Base-by-base conservation (phyloP, 257 asterid species). In the Echites panduratus region DNA sequence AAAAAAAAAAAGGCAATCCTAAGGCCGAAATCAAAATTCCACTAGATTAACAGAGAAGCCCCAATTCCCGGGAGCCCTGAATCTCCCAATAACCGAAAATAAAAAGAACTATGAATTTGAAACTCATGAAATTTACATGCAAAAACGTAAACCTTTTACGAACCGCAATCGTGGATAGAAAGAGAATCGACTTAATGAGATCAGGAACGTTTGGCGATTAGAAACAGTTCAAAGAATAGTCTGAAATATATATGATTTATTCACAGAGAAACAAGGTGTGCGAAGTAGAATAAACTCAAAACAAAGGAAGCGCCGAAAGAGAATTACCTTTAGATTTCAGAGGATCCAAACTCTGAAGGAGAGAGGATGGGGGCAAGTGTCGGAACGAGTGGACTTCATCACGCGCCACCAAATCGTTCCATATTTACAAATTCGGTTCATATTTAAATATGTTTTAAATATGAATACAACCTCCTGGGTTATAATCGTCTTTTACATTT, bases 1-100 rank as follows among this genome's bases (percentile, higher is more conserved):
- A 66, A 44, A 40, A 84, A 76, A n/a, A n/a, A n/a, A n/a, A n/a
- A n/a, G n/a, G n/a, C n/a, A n/a, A n/a, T n/a, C n/a, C n/a, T n/a
- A n/a, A 70, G 38, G 7, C 68, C 72, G 70, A 76, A 48, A 40
- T 68, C 64, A 29, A 71, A 69, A 56, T 72, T 68, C 44, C 5
- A 20, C 14, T 47, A 73, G 75, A 72, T 79, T 77, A 80, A 80
- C 74, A 75, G 62, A 67, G 48, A 80, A 83, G 58, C 83, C 87
- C 86, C 74, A 82, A 82, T 76, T 68, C 69, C 44, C 13, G 29
- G 27, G 53, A 82, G 72, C 86, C 81, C 84, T 70, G 38, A 40
- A 84, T 74, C 24, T 52, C 17, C 72, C 45, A n/a, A 1, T 35
- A 56, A 45, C 70, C 38, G 38, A 63, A 70, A 40, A 68, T 29